A percentile compares a stretch with the other conserved stretches of the same genome.
These are phyloP conservation scores for Cryphonectria carpinicola DNA, from an alignment of 2,329 filamentous ascomycete genomes.

Conservation along the genomic window DNA sequence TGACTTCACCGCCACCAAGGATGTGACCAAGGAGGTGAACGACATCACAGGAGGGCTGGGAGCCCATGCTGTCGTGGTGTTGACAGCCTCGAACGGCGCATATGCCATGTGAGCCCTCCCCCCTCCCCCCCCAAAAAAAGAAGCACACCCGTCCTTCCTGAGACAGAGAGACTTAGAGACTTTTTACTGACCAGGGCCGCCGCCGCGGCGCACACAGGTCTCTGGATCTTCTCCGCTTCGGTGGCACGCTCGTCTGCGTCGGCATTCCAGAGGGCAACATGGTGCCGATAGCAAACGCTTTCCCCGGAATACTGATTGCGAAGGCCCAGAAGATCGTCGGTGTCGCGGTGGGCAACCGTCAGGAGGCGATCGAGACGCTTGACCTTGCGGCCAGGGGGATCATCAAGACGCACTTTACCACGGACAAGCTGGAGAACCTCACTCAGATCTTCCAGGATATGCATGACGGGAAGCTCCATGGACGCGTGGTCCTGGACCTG, in stretches of 20 bases:
- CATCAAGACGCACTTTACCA: constrained; percentile 32
- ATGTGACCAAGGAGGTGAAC: constrained; percentile 55
- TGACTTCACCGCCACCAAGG: constrained; percentile 54
- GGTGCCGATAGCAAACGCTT: constrained; percentile 48
- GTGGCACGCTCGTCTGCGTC: constrained; percentile 55
- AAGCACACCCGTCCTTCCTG: not conserved
- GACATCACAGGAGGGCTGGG: constrained; percentile 61
- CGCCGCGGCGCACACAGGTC: constrained; percentile 41
- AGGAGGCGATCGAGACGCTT: constrained; percentile 44
- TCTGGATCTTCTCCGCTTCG: constrained; percentile 50
- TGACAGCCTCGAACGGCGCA: constrained; percentile 52
- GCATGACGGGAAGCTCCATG: constrained; percentile 31
- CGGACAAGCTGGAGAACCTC: constrained; percentile 32
- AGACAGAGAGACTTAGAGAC: not conserved
- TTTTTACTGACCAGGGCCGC: not conserved
- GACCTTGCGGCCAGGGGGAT: constrained; percentile 31
- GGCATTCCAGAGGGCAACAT: constrained; percentile 53
- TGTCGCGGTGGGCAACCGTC: constrained; percentile 53
- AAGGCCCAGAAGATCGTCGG: constrained; percentile 52
- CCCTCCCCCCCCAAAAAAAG: not conserved
- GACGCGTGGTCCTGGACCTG: constrained; percentile 32
- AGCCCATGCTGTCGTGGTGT: constrained; percentile 64
- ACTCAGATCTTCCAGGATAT: constrained; percentile 32
- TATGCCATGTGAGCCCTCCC: constrained; percentile 39
- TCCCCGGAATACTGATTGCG: constrained; percentile 45